Base-by-base conservation (phyloP, 768 basidiomycete species). In the Galerina marginata region DNA sequence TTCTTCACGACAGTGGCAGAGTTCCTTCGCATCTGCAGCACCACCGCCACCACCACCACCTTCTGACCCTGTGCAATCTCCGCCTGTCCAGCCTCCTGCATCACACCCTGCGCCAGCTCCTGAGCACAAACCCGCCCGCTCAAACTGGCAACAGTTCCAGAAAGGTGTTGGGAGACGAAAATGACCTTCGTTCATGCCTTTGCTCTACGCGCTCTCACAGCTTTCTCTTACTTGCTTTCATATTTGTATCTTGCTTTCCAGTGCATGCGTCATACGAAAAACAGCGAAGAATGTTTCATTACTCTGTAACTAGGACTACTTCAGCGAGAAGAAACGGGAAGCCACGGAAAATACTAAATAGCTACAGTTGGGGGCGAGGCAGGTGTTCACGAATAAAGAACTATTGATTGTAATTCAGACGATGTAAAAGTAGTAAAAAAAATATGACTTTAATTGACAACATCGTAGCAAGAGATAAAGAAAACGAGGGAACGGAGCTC, bases 61-160 rank as follows among this genome's bases (percentile, higher is more conserved):
- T n/a, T 57, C 67, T 40, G 60, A 66, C 39, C 64, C 67, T 15
- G 50, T 58, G 15, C 52, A 67, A 36, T n/a, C 65, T 16, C 43
- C 64, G 50, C 49, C 65, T 15, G 67, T 71, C 2, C 65, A 66
- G 37, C 64, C 9, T 62, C 69, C 67, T 38, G 62, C 65, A 29
- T 53, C 70, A 23, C 57, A 59, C 36, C 50, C 59, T 37, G 62
- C 54, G 11, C 45, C 56, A 15, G 60, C 61, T 50, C 42, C 69
- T 29, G 54, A 66, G 59, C 12, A 74, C 11, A 75, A 76, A 49
- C 77, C 78, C 14, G 64, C 70, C 15, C 77, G 76, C 48, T 79
- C 81, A 23, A 83, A 80, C 42, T 88, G 87, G 87, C 85, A 87
- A 70, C 81, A 86, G 56, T 88, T 84, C 60, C 80, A 83, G 60